Evolutionary conservation across 441 rosid genomes (phyloP), one percentile per base, ranked within the genome.

Genomic region (Eruca vesicaria): DNA sequence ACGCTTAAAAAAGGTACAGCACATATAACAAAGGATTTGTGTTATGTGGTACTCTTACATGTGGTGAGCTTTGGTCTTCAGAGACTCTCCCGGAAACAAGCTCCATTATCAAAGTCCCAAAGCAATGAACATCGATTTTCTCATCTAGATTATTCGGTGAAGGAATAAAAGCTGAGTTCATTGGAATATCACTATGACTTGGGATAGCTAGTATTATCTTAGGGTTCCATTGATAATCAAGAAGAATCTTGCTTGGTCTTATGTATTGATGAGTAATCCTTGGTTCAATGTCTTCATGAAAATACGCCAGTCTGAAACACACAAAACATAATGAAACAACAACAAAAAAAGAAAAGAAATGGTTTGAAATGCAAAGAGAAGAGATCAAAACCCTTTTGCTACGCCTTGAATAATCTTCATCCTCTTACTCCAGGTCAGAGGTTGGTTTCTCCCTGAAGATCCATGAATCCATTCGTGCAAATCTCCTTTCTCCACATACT

Each of bases 391-490:
- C 96, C 93, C 94, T 86, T 86, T 89, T 12, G 88, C 94, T 29
- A 80, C 79, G 82, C 96, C 93, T 74, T 76, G 86, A 71, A 91
- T 84, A 29, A 91, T 88, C 20, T 82, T 81, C 84, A 85, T 82
- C 68, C 96, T 72, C 29, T 75, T 71, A 12, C 60, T 71, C 96
- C 97, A 89, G 5, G 83, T 71, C 45, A 93, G 73, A 53, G 93
- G 89, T 38, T 66, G 80, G 48, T 36, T 52, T 75, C 77, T 70
- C 31, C 86, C 85, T 21, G 73, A 15, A 65, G 75, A 71, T 63
- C 84, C 89, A 79, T 90, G 94, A 66, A 93, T 89, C 96, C 96
- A 88, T 58, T 84, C 86, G 50, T 86, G 81, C 75, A 91, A 85
- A 79, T 84, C 87, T 3, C 93, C 92, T 75, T 91, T 89, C 36